Conservation (phyloP, 306 rosid species). For the Vigna radiata region DNA sequence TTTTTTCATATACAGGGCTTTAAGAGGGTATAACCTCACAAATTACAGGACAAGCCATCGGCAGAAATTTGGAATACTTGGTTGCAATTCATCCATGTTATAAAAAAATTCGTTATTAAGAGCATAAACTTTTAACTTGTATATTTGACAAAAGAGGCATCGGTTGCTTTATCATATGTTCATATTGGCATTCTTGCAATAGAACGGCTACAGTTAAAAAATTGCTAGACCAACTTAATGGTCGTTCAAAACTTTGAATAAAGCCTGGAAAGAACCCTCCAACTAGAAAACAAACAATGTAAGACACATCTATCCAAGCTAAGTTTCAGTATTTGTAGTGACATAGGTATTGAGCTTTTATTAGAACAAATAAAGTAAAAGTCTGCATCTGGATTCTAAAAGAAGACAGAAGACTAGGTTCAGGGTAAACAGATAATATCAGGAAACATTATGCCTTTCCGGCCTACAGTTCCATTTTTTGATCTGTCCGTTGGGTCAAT, state of each 20-base stretch:
- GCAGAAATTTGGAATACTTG: not conserved
- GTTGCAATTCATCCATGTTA: not conserved
- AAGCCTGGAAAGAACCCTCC: not conserved
- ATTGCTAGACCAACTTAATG: not conserved
- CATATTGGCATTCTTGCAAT: not conserved
- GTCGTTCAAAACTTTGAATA: not conserved
- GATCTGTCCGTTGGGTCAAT: not conserved
- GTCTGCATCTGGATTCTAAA: not conserved
- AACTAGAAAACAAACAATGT: not conserved
- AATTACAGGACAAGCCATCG: not conserved
- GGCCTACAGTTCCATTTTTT: too few relatives aligned
- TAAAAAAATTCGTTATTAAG: not conserved
- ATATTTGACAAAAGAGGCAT: not conserved
- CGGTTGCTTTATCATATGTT: not conserved
- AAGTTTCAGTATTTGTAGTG: conserved; percentile 1
- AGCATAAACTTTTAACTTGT: too few relatives aligned
- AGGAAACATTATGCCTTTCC: not conserved
- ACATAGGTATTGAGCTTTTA: not conserved
- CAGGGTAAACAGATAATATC: not conserved
- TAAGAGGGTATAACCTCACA: conserved; percentile 1
- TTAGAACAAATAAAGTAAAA: not conserved
- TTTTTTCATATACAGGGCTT: not conserved
- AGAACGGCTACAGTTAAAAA: not conserved
- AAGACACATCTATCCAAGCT: conserved; percentile 9
- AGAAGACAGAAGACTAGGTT: not conserved